Evolutionary conservation across 257 asterid genomes (phyloP), one percentile per base, ranked within the genome.

Genomic region (Ilex aquifolium): DNA sequence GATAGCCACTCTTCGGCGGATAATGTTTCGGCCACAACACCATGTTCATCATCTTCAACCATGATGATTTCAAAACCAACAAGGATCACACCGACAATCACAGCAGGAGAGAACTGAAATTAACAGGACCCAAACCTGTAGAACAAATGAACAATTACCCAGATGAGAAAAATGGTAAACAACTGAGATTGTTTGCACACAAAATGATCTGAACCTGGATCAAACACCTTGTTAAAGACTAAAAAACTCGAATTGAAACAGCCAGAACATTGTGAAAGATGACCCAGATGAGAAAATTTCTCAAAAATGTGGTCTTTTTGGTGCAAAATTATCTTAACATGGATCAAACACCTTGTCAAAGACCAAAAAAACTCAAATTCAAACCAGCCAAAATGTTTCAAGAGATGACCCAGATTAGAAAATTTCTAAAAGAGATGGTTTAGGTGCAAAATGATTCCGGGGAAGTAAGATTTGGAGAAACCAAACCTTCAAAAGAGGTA

Each of bases 1-100:
- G 84, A 79, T 31, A 89, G 79, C 79, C 89, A 89, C 66, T 89
- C 99, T 65, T 92, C 99, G 0, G 84, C 82, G 1, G 99, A 76
- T 31, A 76, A 52, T 55, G 60, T 42, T 44, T 79, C 81, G 29
- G 58, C 73, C 49, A 32, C 71, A 32, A 72, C 59, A 55, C 44
- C 76, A 58, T 65, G 54, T 67, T 76, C 81, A 16, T 69, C 63
- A 54, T 80, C 94, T 72, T 85, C 89, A 44, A 76, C 87, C 97
- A 92, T 92, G 83, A 56, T 65, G 13, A 39, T 40, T 21, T 21
- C 55, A 62, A 13, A 44, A 63, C 4, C 21, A 51, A 13, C 13
- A 55, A 42, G 53, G 46, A 63, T 63, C 80, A 75, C 71, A 48
- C 67, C 46, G 14, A 57, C 31, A n/a, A 67, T 77, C 69, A 59